Percentiles rank a stretch among this genome's conserved stretches.
phyloP scores from a whole-genome alignment of 2,329 filamentous ascomycete species.

The Colletotrichum gloeosporioides region DNA sequence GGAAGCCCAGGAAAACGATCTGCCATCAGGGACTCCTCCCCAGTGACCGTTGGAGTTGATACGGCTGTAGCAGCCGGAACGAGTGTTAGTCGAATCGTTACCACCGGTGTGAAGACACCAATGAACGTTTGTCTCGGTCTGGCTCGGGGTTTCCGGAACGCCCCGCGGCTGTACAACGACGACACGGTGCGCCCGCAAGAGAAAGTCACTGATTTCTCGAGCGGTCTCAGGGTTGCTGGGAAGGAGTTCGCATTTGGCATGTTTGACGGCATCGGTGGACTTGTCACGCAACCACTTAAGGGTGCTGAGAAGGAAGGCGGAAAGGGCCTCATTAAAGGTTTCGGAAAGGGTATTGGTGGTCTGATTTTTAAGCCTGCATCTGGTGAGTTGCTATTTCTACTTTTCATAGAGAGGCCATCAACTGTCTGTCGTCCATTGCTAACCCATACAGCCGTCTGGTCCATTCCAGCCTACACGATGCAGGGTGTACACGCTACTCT shows the following conservation, averaged over 20 bases:
- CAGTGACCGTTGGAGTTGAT: conserved; percentile 48
- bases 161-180: conserved; percentile 84
- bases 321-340: conserved; percentile 74
- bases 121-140: conserved; percentile 86
- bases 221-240: conserved; percentile 78
- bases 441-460: conserved; percentile 59
- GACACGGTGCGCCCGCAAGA: conserved; percentile 79
- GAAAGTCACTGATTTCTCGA: conserved; percentile 78
- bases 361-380: conserved; percentile 83
- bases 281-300: conserved; percentile 78
- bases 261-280: conserved; percentile 81
- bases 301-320: conserved; percentile 56
- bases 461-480: conserved; percentile 80
- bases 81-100: conserved; percentile 74
- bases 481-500: conserved; percentile 83
- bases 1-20: conserved; percentile 19
- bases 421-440: not conserved
- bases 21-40: conserved; percentile 23
- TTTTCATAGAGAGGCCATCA: not conserved
- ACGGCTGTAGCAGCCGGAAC: conserved; percentile 69
- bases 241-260: conserved; percentile 80
- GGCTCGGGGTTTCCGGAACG: conserved; percentile 87
- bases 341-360: conserved; percentile 85
- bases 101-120: conserved; percentile 78
- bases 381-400: conserved; percentile 50